A percentile compares a stretch with the other conserved stretches of the same genome.
Conservation (phyloP, 352 stramenopile species). For the Phytophthora boehmeriae region DNA sequence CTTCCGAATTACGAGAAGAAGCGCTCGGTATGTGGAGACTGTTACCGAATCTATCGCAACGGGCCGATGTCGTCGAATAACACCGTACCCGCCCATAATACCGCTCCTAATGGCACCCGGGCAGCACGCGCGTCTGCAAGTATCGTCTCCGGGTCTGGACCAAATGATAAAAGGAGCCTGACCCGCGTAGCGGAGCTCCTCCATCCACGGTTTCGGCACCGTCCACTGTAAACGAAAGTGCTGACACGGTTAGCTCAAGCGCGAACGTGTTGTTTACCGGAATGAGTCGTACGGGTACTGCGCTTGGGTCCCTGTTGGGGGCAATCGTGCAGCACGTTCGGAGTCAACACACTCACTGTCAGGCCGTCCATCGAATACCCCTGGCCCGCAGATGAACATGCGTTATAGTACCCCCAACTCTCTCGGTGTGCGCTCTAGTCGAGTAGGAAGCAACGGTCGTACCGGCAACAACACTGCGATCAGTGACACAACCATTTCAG, state of each 20-base stretch:
- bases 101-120: constrained; percentile 15
- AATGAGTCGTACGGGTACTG: constrained; percentile 21
- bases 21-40: constrained; percentile 76
- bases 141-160: constrained; percentile 27
- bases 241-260: constrained; percentile 34
- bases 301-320: constrained; percentile 24
- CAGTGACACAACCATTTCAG: constrained; percentile 54
- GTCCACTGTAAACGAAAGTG: constrained; percentile 29
- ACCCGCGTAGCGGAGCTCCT: constrained; percentile 21
- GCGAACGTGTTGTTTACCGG: constrained; percentile 31
- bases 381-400: constrained; percentile 51
- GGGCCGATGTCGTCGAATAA: constrained; percentile 52
- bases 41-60: constrained; percentile 68
- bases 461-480: constrained; percentile 38
- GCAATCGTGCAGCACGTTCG: constrained; percentile 37
- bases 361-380: constrained; percentile 47
- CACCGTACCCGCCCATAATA: constrained; percentile 18
- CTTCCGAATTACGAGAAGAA: constrained; percentile 69
- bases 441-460: constrained; percentile 23
- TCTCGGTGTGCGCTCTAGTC: constrained; percentile 27
- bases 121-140: constrained; percentile 30
- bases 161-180: constrained; percentile 31
- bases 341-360: constrained; percentile 58
- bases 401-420: constrained; percentile 52
- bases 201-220: constrained; percentile 33